phyloP scores from a whole-genome alignment of 2,329 filamentous ascomycete species.

The Ceratocystis huliohia region DNA sequence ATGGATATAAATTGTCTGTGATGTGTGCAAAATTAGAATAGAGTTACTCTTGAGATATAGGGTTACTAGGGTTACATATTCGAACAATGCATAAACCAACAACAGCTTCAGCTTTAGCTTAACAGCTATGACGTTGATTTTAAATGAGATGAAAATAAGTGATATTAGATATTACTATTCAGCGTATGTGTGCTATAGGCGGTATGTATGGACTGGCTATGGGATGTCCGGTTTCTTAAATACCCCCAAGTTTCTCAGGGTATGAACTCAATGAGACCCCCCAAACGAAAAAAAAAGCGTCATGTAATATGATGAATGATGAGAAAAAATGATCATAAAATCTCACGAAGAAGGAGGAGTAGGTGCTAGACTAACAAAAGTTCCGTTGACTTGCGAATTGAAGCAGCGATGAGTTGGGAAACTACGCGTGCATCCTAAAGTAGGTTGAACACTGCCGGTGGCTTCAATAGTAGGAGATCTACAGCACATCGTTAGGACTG shows the following conservation, averaged over 20 bases:
- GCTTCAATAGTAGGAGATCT: conserved; percentile 22
- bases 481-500: background rate
- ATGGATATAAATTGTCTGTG: too few species aligned
- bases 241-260: background rate
- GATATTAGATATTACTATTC: conserved; percentile 7
- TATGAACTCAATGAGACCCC: background rate
- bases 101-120: background rate
- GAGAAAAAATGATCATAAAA: too few species aligned
- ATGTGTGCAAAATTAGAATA: too few species aligned
- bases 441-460: conserved; percentile 21
- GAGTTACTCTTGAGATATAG: background rate
- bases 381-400: conserved; percentile 6
- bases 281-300: background rate
- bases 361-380: conserved; percentile 16
- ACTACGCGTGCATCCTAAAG: conserved; percentile 18
- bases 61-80: background rate
- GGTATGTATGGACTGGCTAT: background rate
- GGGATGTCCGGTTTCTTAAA: background rate
- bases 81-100: background rate
- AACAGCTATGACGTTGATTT: background rate
- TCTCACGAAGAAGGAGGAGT: background rate
- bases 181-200: background rate
- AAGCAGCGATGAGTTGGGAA: conserved; percentile 6
- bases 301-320: background rate
- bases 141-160: background rate